These are phyloP conservation scores for Eustoma russellianum DNA, from an alignment of 257 asterid genomes.

Conservation along the genomic window DNA sequence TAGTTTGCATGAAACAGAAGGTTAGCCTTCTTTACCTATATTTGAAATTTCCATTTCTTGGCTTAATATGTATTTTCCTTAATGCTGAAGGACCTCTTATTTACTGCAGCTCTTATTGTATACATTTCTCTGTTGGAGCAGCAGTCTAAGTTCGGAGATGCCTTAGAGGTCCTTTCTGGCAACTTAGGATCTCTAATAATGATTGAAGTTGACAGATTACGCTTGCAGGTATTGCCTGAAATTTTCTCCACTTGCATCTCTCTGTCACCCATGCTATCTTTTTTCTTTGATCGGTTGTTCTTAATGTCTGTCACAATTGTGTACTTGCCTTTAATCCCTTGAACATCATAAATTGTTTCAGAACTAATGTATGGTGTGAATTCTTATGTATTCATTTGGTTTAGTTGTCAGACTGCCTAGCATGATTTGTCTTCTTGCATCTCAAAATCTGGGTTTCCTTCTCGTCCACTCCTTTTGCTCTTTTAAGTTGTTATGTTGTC, in stretches of 20 bases:
- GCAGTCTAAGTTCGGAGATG: conserved; percentile 72
- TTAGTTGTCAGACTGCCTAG: neutral
- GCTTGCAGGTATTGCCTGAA: conserved; percentile 68
- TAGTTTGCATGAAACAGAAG: conserved; percentile 95
- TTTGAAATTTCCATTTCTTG: conserved; percentile 4
- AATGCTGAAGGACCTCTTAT: conserved; percentile 27
- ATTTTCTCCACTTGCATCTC: conserved; percentile 9
- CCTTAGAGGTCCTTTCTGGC: conserved; percentile 80
- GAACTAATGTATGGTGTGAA: neutral
- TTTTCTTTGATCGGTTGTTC: too few relatives aligned
- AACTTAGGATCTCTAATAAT: conserved; percentile 84
- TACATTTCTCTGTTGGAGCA: conserved; percentile 84
- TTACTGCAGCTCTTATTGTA: conserved; percentile 80
- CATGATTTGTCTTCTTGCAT: too few relatives aligned
- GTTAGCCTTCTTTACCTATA: conserved; percentile 21
- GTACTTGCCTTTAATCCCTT: too few relatives aligned
- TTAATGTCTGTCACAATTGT: too few relatives aligned
- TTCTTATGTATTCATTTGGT: neutral
- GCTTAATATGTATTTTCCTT: conserved; percentile 7
- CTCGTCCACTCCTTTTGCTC: too few relatives aligned
- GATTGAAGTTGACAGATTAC: conserved; percentile 87
- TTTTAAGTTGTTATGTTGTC: too few relatives aligned
- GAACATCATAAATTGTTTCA: neutral
- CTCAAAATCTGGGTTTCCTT: too few relatives aligned
- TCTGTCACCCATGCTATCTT: neutral